A percentile compares a stretch with the other conserved stretches of the same genome.
Conservation (phyloP, 2,329 filamentous ascomycete genomes). For the Metarhizium rileyi region DNA sequence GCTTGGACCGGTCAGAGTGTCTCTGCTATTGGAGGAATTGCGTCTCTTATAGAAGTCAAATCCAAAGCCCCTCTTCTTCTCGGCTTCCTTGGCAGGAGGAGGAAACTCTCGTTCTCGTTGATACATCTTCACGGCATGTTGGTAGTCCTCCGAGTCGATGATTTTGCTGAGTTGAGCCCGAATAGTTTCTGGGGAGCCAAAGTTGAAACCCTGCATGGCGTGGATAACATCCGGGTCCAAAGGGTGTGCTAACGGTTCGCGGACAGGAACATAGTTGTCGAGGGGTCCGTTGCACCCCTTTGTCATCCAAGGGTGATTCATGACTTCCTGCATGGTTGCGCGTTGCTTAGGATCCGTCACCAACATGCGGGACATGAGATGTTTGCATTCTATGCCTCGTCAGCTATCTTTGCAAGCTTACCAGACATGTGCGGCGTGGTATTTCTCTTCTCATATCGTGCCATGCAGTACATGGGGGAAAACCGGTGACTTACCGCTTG, state of each 20-base stretch:
- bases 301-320: constrained; percentile 91
- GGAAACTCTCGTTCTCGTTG: constrained; percentile 55
- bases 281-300: constrained; percentile 82
- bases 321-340: constrained; percentile 80
- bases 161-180: constrained; percentile 70
- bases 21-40: constrained; percentile 80
- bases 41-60: constrained; percentile 97
- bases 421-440: neutral
- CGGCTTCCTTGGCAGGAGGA: constrained; percentile 51
- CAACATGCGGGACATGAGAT: constrained; percentile 88
- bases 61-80: constrained; percentile 76
- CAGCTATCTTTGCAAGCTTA: neutral
- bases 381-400: constrained; percentile 65
- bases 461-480: neutral
- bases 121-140: constrained; percentile 65
- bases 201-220: constrained; percentile 97
- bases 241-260: constrained; percentile 78
- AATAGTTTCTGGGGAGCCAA: constrained; percentile 79
- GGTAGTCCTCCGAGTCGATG: constrained; percentile 92
- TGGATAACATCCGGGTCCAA: constrained; percentile 75
- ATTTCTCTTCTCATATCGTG: neutral
- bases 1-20: constrained; percentile 77
- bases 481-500: constrained; percentile 50
- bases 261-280: constrained; percentile 76
- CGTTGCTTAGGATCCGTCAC: constrained; percentile 86